phyloP scores from a whole-genome alignment of 2,329 filamentous ascomycete genomes.

The Phialocephala subalpina region DNA sequence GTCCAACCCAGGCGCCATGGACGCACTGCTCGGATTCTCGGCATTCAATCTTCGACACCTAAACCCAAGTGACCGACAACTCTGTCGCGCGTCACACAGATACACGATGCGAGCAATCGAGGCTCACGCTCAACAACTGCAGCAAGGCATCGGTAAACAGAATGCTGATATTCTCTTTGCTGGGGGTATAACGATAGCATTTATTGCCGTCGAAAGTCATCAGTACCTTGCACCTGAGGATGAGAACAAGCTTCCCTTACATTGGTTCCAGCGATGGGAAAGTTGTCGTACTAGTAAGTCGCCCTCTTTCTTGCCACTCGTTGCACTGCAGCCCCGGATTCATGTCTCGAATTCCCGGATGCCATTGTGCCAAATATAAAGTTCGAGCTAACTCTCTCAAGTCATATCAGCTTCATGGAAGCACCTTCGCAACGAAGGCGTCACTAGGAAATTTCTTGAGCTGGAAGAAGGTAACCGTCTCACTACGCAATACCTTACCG shows the following conservation, averaged over 20 bases:
- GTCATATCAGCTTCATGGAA: neutral
- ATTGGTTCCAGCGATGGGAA: conserved; percentile 8
- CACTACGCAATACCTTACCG: neutral
- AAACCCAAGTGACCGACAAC: conserved; percentile 59
- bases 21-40: conserved; percentile 67
- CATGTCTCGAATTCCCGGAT: no score
- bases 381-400: neutral
- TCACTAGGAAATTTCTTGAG: conserved; percentile 4
- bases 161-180: conserved; percentile 69
- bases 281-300: neutral
- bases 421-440: neutral
- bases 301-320: neutral
- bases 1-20: conserved; percentile 60
- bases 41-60: conserved; percentile 65
- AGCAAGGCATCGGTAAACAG: conserved; percentile 60
- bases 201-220: conserved; percentile 8
- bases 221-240: conserved; percentile 5
- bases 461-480: neutral
- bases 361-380: neutral
- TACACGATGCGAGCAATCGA: conserved; percentile 69
- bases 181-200: conserved; percentile 52
- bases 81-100: conserved; percentile 65
- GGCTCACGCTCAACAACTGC: conserved; percentile 62
- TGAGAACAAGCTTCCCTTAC: neutral
- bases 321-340: neutral